These are phyloP conservation scores for Umbellularia californica DNA, from an alignment of 164 flowering plant species.

Conservation along the genomic window DNA sequence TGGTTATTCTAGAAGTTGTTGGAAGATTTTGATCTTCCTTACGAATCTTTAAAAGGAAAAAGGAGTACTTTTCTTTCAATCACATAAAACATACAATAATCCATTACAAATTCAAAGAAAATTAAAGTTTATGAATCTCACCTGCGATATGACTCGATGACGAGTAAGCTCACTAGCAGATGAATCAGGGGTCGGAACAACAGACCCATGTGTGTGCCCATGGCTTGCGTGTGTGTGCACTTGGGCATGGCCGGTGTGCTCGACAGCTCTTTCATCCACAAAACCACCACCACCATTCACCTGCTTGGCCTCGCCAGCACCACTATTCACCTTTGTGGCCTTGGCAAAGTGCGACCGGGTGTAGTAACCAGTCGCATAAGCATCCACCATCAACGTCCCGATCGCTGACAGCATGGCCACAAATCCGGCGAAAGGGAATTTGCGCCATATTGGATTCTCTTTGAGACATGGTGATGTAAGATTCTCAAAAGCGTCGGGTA, in stretches of 20 bases:
- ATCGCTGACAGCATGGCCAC: constrained; percentile 33
- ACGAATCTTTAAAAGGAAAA: too few species aligned
- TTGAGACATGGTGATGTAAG: constrained; percentile 26
- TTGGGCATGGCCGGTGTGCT: constrained; percentile 18
- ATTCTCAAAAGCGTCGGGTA: constrained; percentile 35
- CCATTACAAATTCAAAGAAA: too few species aligned
- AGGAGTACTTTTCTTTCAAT: too few species aligned
- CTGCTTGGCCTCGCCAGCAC: neutral
- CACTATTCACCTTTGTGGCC: neutral
- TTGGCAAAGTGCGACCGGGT: neutral
- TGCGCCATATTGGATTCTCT: constrained; percentile 24
- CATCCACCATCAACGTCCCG: constrained; percentile 13
- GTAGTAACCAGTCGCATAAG: constrained; percentile 9
- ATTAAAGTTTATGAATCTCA: neutral
- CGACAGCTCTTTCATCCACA: constrained; percentile 11
- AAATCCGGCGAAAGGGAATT: constrained; percentile 29
- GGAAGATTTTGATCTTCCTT: too few species aligned
- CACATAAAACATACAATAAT: too few species aligned
- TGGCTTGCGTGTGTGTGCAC: constrained; percentile 29
- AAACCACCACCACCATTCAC: neutral
- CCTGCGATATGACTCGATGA: constrained; percentile 14
- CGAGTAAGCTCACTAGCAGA: neutral
- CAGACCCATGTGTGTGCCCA: constrained; percentile 11
- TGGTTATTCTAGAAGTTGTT: too few species aligned
- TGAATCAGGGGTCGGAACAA: neutral